Conservation (phyloP, 2,329 filamentous ascomycete species). For the Onygenales sp. region DNA sequence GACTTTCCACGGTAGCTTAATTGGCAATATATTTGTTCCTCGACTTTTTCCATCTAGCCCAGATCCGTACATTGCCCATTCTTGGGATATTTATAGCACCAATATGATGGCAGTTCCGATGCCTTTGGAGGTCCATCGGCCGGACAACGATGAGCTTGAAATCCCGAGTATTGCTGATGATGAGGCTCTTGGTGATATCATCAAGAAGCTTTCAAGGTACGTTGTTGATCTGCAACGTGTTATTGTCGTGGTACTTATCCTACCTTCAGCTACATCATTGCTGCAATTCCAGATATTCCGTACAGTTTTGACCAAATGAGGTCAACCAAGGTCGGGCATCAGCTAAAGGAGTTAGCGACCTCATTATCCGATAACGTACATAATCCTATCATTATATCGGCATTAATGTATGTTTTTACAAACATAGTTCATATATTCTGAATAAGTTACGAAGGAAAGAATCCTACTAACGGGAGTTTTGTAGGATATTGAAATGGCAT, state of each 20-base stretch:
- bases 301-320: conserved; percentile 38
- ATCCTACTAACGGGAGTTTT: not conserved
- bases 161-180: conserved; percentile 32
- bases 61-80: too few relatives aligned
- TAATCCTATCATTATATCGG: conserved; percentile 34
- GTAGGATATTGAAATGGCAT: conserved; percentile 48
- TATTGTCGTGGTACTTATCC: not conserved
- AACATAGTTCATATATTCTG: not conserved
- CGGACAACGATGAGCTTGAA: conserved; percentile 22
- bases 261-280: conserved; percentile 26
- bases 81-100: too few relatives aligned
- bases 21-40: too few relatives aligned
- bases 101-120: not conserved
- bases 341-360: conserved; percentile 28
- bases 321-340: conserved; percentile 27
- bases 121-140: conserved; percentile 9
- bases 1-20: too few relatives aligned
- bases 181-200: conserved; percentile 29
- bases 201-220: conserved; percentile 32
- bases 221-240: not conserved
- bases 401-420: conserved; percentile 40
- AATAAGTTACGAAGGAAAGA: not conserved
- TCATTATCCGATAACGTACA: conserved; percentile 33
- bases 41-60: too few relatives aligned
- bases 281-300: conserved; percentile 29